A percentile compares a stretch with the other conserved stretches of the same genome.
These are phyloP conservation scores for Vanderwaltozyma yarrowii DNA, from an alignment of 805 yeast species.

Conservation along the genomic window DNA sequence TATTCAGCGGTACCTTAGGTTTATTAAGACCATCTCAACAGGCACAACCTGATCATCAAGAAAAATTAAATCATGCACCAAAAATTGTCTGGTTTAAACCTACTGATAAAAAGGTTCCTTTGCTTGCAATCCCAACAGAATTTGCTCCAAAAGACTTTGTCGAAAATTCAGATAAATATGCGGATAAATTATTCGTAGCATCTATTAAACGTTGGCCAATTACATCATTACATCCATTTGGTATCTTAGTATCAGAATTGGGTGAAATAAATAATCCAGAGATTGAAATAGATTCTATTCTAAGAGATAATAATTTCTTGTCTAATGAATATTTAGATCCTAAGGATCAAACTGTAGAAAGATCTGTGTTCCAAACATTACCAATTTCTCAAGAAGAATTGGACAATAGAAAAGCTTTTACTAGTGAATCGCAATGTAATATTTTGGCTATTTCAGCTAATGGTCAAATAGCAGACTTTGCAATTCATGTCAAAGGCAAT, in stretches of 20 bases:
- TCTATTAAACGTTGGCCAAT: conserved; percentile 99
- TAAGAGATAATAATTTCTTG: conserved; percentile 76
- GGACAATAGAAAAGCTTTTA: conserved; percentile 14
- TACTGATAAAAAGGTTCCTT: conserved; percentile 93
- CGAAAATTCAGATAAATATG: conserved; percentile 77
- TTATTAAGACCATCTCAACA: conserved; percentile 92
- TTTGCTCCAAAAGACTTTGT: conserved; percentile 95
- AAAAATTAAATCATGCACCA: conserved; percentile 43
- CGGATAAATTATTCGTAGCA: conserved; percentile 80
- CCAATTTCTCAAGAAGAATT: conserved; percentile 15
- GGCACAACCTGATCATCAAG: conserved; percentile 29
- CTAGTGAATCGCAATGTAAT: conserved; percentile 16
- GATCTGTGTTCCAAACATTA: conserved; percentile 16
- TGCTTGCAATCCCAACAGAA: conserved; percentile 97
- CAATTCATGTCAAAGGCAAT: conserved; percentile 64
- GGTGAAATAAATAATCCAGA: conserved; percentile 69
- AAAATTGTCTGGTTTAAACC: conserved; percentile 99
- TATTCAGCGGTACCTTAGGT: conserved; percentile 91
- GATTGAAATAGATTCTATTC: conserved; percentile 78
- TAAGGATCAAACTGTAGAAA: conserved; percentile 24
- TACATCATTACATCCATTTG: conserved; percentile 96
- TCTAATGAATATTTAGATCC: conserved; percentile 68
- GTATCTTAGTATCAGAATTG: conserved; percentile 77
- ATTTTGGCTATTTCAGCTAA: conserved; percentile 28
- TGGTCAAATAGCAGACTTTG: conserved; percentile 50